Base-by-base conservation (phyloP, 1,284 basidiomycete species). In the Sanghuangporus sanghuang region DNA sequence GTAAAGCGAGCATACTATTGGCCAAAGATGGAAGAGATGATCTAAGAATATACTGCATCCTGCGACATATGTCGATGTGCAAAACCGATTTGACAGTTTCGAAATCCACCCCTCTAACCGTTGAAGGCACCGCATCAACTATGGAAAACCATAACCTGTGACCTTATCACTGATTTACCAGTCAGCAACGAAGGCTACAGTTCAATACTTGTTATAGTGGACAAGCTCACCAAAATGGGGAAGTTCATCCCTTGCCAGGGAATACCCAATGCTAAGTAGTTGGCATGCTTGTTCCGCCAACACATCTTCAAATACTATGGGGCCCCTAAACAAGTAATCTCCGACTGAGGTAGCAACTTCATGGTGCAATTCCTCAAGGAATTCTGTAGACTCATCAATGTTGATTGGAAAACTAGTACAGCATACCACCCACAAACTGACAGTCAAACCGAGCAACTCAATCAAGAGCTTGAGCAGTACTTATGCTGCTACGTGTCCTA, bases 341-440 rank as follows among this genome's bases (percentile, higher is more conserved):
- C 71, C 27, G 77, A 78, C 49, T 2, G 71, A 50, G 80, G 78
- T 0, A 64, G 72, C 0, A 70, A 73, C 46, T 82, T 81, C 59
- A 65, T 71, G 0, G 70, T 73, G 0, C 59, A 68, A 12, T 73
- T 79, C 27, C 35, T 58, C 11, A 44, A 58, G 46, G 56, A 71
- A 32, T 65, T 62, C 12, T 44, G 9, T 3, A n/a, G 42, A 11
- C 23, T 36, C 11, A 7, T 62, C 11, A 46, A 44, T 7, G 23
- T 62, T 4, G 18, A 62, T n/a, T 48, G 39, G 16, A 38, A n/a
- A 12, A n/a, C 44, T 27, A 61, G 27, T 23, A 62, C 61, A 0
- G 57, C 64, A 2, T 69, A 64, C 0, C 32, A 71, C 21, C 71
- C 70, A 1, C 66, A 72, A 59, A 67, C 71, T 2, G 67, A 75